Evolutionary conservation across 139 green algal species (phyloP).

Genomic region (Chlamydomonas sp.): DNA sequence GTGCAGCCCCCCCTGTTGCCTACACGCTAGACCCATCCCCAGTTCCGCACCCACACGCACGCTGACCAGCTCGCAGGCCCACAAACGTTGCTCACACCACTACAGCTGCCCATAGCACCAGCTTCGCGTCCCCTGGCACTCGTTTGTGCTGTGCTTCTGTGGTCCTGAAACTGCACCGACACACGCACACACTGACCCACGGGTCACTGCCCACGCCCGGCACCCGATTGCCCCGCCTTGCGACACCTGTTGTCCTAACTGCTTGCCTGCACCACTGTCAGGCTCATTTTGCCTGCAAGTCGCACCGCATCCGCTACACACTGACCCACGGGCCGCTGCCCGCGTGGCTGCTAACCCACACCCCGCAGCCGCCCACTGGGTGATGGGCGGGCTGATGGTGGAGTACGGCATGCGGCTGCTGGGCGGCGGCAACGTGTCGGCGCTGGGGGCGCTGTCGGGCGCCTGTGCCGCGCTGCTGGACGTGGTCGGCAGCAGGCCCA

Average conservation of each 20-base stretch:
- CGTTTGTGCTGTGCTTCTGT: not conserved
- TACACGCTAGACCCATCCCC: no score
- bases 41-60: not conserved
- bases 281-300: no score
- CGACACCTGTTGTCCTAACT: not conserved
- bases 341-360: not conserved
- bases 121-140: no score
- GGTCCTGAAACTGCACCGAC: not conserved
- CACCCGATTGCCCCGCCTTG: not conserved
- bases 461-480: slow-evolving; percentile 32
- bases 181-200: not conserved
- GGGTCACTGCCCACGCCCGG: not conserved
- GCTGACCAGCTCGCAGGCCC: not conserved
- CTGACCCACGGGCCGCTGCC: not conserved
- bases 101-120: no score
- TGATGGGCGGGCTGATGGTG: slow-evolving; percentile 41
- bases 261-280: no score
- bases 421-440: slow-evolving; percentile 44
- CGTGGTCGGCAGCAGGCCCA: slow-evolving; percentile 46
- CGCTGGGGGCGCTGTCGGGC: slow-evolving; percentile 50
- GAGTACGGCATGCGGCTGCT: slow-evolving; percentile 49
- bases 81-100: not conserved
- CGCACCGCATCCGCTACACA: not conserved
- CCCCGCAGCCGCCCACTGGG: slow-evolving; percentile 16
- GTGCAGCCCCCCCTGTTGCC: no score